A percentile compares a stretch with the other conserved stretches of the same genome.
Conservation (phyloP, 2,329 filamentous ascomycete genomes). For the Orbilia brochopaga region DNA sequence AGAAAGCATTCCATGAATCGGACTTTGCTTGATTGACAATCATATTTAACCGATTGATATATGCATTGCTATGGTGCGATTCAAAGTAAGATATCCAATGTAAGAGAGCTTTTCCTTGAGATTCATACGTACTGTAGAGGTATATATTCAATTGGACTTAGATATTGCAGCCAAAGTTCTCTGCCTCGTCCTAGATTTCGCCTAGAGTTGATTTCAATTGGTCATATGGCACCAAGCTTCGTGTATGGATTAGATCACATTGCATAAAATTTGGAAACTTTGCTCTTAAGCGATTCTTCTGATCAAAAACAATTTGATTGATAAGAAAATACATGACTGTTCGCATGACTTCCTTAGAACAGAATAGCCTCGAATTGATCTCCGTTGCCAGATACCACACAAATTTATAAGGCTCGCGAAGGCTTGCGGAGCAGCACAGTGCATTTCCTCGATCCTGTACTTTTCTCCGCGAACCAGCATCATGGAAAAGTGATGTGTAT, state of each 20-base stretch:
- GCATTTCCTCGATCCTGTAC: too few relatives aligned
- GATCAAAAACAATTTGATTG: background rate
- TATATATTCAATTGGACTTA: conserved; percentile 1
- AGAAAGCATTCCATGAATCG: background rate
- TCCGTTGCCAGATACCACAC: background rate
- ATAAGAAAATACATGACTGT: background rate
- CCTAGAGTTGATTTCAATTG: background rate
- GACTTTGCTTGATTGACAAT: background rate
- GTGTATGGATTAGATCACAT: background rate
- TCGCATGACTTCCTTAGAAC: background rate
- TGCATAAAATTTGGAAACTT: background rate
- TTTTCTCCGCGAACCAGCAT: too few relatives aligned
- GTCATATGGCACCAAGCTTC: background rate
- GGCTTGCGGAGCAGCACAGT: too few relatives aligned
- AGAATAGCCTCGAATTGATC: background rate
- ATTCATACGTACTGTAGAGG: background rate
- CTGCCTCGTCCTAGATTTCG: background rate
- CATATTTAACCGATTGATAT: background rate
- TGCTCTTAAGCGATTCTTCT: background rate
- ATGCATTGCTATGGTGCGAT: background rate
- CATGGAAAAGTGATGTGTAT: too few relatives aligned
- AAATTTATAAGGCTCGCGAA: too few relatives aligned
- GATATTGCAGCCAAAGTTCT: background rate
- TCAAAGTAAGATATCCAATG: background rate
- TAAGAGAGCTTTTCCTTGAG: background rate